Evolutionary conservation across 2,329 filamentous ascomycete genomes (phyloP), one percentile per base, ranked within the genome.

Genomic region (Phialophora verrucosa): DNA sequence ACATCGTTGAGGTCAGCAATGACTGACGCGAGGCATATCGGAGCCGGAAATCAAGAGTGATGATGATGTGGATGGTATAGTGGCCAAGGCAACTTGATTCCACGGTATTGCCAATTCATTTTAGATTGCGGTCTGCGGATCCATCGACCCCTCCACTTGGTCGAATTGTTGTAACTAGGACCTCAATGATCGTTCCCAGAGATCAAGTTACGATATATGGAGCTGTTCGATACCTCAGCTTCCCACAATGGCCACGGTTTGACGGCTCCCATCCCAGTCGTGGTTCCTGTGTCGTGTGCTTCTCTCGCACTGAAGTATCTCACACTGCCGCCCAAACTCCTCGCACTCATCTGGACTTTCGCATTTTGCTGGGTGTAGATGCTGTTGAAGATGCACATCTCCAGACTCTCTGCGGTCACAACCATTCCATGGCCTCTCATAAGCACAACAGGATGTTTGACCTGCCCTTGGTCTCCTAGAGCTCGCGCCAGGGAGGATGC

Each of bases 361-460:
- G 56, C 56, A 47, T 59, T 59, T 31, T 59, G 56, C 44, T 59
- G 56, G 23, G 56, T 47, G 23, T 59, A 59, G 5, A 59, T 59
- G 44, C 56, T 17, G 38, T 59, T 59, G 38, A 59, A 59, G 56
- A 59, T 49, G 38, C 56, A 59, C 56, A 59, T 59, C 29, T 59
- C 56, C 38, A 59, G 25, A 27, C 56, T 59, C 38, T 59, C 56
- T 31, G 56, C 38, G 1, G 56, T 49, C 56, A 59, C 56, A 3
- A 59, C 56, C 56, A 59, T 59, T 27, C 56, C 56, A n/a, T 59
- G 56, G n/a, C 56, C 56, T 59, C 56, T 59, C 56, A 59, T 59
- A 12, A 59, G 56, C 56, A 59, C 56, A 31, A 59, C 56, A 27
- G 56, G 56, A 31, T 59, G 38, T 17, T 49, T 59, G 38, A 59